A percentile compares a stretch with the other conserved stretches of the same genome.
Evolutionary conservation across 1,284 basidiomycete species (phyloP).

Genomic region (Papiliotrema laurentii): DNA sequence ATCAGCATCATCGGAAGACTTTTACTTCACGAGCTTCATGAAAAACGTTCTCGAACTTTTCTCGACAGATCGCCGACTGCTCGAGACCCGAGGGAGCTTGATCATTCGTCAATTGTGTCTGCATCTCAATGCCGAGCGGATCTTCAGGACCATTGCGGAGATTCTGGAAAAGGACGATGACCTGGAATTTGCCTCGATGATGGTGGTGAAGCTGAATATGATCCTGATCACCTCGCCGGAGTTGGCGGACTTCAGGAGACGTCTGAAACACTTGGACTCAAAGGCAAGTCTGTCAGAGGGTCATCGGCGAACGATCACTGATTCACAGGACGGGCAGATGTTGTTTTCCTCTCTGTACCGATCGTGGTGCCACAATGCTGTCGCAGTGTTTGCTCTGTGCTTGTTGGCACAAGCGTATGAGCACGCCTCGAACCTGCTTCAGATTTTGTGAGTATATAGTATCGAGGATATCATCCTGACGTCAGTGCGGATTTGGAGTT

Average conservation of each 20-base stretch:
- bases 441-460: conserved; percentile 78
- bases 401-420: conserved; percentile 97
- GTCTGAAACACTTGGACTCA: conserved; percentile 90
- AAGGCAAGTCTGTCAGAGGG: conserved; percentile 55
- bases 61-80: conserved; percentile 83
- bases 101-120: conserved; percentile 95
- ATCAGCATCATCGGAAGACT: conserved; percentile 81
- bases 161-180: conserved; percentile 98
- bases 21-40: conserved; percentile 95
- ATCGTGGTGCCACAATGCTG: conserved; percentile 98
- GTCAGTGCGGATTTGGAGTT: conserved; percentile 89
- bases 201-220: conserved; percentile 94
- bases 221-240: conserved; percentile 97
- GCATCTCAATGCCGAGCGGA: conserved; percentile 90
- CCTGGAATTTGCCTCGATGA: conserved; percentile 92
- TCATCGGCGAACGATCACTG: not conserved
- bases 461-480: too few species aligned
- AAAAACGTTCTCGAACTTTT: conserved; percentile 90
- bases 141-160: conserved; percentile 93
- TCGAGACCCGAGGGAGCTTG: conserved; percentile 89
- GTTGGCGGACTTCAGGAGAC: conserved; percentile 84
- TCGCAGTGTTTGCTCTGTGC: conserved; percentile 93
- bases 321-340: conserved; percentile 76
- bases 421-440: conserved; percentile 93
- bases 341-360: conserved; percentile 89